These are phyloP conservation scores for Penicillium sp. DNA, from an alignment of 2,329 filamentous ascomycete genomes.

Conservation along the genomic window DNA sequence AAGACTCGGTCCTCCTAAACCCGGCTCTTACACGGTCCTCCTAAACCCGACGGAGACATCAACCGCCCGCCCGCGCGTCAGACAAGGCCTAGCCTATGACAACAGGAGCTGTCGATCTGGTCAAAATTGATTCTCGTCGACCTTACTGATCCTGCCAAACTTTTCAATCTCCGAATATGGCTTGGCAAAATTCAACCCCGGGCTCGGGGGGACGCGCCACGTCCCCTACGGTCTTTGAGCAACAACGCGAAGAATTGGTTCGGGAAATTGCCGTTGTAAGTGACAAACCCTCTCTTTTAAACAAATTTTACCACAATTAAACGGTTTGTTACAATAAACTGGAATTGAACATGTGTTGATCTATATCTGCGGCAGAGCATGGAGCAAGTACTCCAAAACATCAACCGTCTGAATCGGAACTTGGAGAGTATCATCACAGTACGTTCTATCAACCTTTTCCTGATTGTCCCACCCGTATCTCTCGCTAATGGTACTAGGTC, in stretches of 20 bases:
- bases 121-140: not conserved
- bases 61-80: slow-evolving; percentile 5
- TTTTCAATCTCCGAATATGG: slow-evolving; percentile 21
- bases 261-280: slow-evolving; percentile 52
- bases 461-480: not conserved
- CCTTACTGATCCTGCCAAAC: not conserved
- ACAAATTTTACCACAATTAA: not conserved
- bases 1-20: not conserved
- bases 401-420: slow-evolving; percentile 92
- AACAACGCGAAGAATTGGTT: slow-evolving; percentile 51
- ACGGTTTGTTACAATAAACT: not conserved
- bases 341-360: not conserved
- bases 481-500: slow-evolving; percentile 60
- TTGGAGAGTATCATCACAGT: slow-evolving; percentile 90
- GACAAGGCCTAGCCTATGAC: not conserved
- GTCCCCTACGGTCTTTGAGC: slow-evolving; percentile 48
- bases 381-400: slow-evolving; percentile 91
- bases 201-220: slow-evolving; percentile 25
- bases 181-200: slow-evolving; percentile 28
- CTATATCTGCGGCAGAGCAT: slow-evolving; percentile 59
- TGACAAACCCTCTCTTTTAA: not conserved
- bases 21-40: not conserved
- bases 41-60: slow-evolving; percentile 6
- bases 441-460: slow-evolving; percentile 38
- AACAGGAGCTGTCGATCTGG: not conserved